Conservation (phyloP, 176 grass and related monocot species). For the Lolium rigidum region DNA sequence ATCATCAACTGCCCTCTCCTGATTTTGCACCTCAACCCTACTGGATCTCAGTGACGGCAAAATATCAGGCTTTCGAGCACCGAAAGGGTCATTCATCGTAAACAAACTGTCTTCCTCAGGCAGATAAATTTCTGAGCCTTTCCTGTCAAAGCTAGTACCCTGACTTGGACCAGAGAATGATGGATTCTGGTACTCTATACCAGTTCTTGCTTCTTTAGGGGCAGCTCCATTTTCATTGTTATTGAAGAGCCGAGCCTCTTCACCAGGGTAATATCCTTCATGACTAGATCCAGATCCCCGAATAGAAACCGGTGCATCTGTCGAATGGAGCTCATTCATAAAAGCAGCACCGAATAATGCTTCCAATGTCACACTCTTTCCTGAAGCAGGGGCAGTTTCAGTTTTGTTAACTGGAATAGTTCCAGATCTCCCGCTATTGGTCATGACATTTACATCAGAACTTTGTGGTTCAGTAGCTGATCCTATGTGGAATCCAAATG, state of each 20-base stretch:
- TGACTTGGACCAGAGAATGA: conserved; percentile 34
- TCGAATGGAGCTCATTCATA: conserved; percentile 96
- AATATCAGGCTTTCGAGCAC: conserved; percentile 48
- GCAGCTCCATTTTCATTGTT: conserved; percentile 42
- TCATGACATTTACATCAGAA: conserved; percentile 40
- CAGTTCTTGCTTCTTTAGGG: conserved; percentile 31
- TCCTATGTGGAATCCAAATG: conserved; percentile 49
- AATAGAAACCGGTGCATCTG: conserved; percentile 86
- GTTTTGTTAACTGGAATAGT: conserved; percentile 41
- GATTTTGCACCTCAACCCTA: conserved; percentile 55
- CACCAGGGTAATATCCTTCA: conserved; percentile 55
- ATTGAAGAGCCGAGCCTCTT: conserved; percentile 27
- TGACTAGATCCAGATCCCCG: conserved; percentile 54
- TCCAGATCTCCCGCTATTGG: conserved; percentile 49
- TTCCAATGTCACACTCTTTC: conserved; percentile 74
- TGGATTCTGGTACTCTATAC: conserved; percentile 37
- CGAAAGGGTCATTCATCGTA: conserved; percentile 59
- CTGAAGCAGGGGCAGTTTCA: conserved; percentile 58
- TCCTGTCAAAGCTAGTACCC: conserved; percentile 56
- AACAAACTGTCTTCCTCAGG: conserved; percentile 93
- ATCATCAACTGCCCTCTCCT: conserved; percentile 46
- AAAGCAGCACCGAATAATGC: conserved; percentile 83
- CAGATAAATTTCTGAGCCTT: conserved; percentile 65
- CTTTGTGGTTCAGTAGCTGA: conserved; percentile 38
- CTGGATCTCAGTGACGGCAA: conserved; percentile 52